These are phyloP conservation scores for Globisporangium nodosum DNA, from an alignment of 352 stramenopile species.

Conservation along the genomic window DNA sequence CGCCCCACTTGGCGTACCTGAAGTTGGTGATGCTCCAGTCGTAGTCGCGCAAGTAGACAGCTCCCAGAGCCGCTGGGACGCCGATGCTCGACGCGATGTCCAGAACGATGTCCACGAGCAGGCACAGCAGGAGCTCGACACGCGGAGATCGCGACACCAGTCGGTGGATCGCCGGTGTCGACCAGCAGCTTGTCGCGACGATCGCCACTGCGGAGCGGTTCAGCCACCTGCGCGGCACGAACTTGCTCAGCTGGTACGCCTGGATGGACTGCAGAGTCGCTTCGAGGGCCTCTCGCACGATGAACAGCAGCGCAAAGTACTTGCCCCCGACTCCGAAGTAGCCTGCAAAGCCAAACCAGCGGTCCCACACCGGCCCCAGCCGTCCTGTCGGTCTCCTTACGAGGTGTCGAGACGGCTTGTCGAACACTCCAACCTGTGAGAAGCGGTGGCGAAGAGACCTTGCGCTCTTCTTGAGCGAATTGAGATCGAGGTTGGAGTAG, in stretches of 20 bases:
- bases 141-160: not conserved
- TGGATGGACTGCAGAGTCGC: constrained; percentile 13
- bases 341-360: constrained; percentile 2
- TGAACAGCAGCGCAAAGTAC: constrained; percentile 10
- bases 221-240: constrained; percentile 3
- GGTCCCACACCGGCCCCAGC: not conserved
- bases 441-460: not conserved
- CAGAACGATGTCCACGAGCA: constrained; percentile 5
- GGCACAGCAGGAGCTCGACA: constrained; percentile 1
- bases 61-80: not conserved
- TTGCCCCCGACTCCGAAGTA: constrained; percentile 10
- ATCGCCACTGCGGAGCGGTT: not conserved
- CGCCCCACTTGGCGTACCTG: not conserved
- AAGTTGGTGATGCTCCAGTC: not conserved
- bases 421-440: not conserved
- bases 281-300: constrained; percentile 13
- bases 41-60: constrained; percentile 1
- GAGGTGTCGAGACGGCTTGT: not conserved
- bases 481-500: not conserved
- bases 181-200: constrained; percentile 8
- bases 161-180: constrained; percentile 1
- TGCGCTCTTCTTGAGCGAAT: not conserved
- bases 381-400: not conserved
- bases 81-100: constrained; percentile 8
- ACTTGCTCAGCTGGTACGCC: constrained; percentile 9